Conservation (phyloP, 768 basidiomycete species). For the Naganishia friedmannii region DNA sequence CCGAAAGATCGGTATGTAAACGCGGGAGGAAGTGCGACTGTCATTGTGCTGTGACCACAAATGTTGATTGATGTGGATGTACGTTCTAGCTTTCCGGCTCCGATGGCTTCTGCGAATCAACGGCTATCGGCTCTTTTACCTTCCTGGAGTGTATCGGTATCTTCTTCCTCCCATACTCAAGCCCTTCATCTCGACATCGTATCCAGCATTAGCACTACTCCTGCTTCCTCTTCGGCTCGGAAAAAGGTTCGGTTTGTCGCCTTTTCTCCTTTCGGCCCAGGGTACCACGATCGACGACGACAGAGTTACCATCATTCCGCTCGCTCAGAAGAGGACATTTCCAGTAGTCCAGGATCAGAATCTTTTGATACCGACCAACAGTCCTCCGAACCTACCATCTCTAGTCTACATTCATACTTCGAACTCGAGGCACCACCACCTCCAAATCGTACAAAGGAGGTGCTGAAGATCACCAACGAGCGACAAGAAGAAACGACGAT, state of each 20-base stretch:
- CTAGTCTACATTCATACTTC: neutral
- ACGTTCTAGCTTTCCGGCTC: neutral
- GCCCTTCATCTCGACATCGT: neutral
- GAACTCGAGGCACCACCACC: neutral
- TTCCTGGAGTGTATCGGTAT: neutral
- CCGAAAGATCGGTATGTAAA: neutral
- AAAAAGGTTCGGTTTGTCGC: neutral
- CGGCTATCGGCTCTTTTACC: neutral
- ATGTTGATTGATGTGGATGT: neutral
- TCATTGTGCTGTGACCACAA: neutral
- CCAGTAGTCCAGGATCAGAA: neutral
- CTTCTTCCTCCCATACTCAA: neutral
- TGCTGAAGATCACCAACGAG: slow-evolving; percentile 3
- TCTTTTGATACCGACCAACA: neutral
- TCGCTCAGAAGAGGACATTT: neutral
- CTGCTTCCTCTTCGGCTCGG: neutral
- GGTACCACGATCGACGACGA: neutral
- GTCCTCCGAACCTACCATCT: neutral
- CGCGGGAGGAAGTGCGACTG: neutral
- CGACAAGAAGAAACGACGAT: neutral
- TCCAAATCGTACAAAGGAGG: neutral
- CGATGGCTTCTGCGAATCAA: slow-evolving; percentile 1
- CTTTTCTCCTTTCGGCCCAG: neutral
- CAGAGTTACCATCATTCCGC: neutral
- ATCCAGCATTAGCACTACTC: neutral